Base-by-base conservation (phyloP, 164 flowering plant genomes). In the Tinospora cordifolia region DNA sequence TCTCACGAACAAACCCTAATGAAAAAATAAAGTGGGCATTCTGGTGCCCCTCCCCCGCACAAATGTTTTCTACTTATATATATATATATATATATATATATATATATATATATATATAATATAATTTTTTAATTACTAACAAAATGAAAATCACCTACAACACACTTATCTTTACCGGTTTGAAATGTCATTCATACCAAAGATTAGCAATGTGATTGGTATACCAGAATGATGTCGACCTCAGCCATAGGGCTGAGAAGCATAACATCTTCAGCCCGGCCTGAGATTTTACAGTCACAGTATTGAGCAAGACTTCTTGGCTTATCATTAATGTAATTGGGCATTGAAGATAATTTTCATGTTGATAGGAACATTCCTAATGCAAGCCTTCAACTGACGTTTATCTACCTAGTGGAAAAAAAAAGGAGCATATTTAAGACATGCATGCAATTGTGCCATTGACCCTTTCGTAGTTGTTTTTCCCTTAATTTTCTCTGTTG, bases 401-500 rank as follows among this genome's bases (percentile, higher is more conserved):
- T 54, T 51, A 51, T 51, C 59, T 17, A 51, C 19, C 19, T n/a
- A 51, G 5, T n/a, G 3, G 21, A 51, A 2, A 15, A 30, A n/a
- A 51, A 17, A 6, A n/a, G n/a, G n/a, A n/a, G n/a, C n/a, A n/a
- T 8, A 17, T 51, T 17, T 8, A 51, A 51, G 22, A 17, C 21
- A 4, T 1, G 59, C 4, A 51, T 19, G 58, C n/a, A n/a, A n/a
- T n/a, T n/a, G 1, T 14, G 58, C n/a, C 19, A 14, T 51, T 51
- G 19, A n/a, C 21, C 19, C 59, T 51, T 63, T 63, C 17, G 5
- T 24, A 65, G 62, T 57, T 63, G 17, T 19, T 44, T 74, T 58
- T 21, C 62, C 57, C 25, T 59, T 69, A 57, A 21, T 39, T 68
- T 70, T 69, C 58, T 57, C 46, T 59, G 13, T 15, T 67, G 21